Percentiles rank a stretch among this genome's conserved stretches.
Conservation (phyloP, 768 basidiomycete genomes). For the Trametes elegans region DNA sequence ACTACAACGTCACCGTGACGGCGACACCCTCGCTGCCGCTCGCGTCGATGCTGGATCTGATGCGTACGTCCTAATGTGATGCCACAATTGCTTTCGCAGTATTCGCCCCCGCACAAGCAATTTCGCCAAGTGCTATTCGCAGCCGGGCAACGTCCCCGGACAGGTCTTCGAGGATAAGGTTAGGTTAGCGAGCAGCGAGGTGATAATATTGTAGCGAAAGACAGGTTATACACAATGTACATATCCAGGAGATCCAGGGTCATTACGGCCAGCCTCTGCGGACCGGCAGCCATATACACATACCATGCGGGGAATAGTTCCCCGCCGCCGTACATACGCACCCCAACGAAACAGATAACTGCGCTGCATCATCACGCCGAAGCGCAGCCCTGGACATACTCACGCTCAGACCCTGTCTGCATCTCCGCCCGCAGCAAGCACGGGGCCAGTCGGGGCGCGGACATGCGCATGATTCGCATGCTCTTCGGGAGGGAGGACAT, state of each 20-base stretch:
- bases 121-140: too few species aligned
- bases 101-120: too few species aligned
- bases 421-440: not conserved
- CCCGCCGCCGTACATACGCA: not conserved
- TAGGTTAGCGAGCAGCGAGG: not conserved
- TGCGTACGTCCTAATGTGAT: too few species aligned
- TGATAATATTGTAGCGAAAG: not conserved
- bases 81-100: too few species aligned
- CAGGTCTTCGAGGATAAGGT: not conserved
- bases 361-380: not conserved
- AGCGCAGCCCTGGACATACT: not conserved
- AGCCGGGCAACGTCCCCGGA: too few species aligned
- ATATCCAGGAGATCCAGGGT: not conserved
- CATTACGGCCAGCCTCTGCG: not conserved
- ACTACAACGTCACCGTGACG: not conserved
- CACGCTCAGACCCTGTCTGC: not conserved
- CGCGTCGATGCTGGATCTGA: constrained; percentile 3
- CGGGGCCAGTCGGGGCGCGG: constrained; percentile 1
- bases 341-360: too few species aligned
- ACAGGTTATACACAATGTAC: constrained; percentile 1
- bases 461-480: constrained; percentile 10
- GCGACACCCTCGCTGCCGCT: too few species aligned
- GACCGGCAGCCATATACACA: not conserved
- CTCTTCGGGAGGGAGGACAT: constrained; percentile 58
- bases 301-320: not conserved